Evolutionary conservation across 2,329 filamentous ascomycete genomes (phyloP).

Genomic region (Sporothrix protearum): DNA sequence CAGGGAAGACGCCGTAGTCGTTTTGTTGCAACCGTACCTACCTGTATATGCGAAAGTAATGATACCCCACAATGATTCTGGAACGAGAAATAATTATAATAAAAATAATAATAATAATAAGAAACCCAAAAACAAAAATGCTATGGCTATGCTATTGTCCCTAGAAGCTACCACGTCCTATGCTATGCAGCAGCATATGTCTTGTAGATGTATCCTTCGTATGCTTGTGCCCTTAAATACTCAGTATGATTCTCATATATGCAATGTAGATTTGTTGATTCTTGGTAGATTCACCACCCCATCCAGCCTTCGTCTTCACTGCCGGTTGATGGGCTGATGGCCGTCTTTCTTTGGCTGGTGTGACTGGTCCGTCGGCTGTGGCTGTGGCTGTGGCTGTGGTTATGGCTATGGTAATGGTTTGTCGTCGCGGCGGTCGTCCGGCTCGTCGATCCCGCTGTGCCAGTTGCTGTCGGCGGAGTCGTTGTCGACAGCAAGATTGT

Average conservation of each 20-base stretch:
- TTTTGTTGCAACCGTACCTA: not conserved
- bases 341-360: not conserved
- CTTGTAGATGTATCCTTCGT: not conserved
- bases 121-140: no score
- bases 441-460: conserved; percentile 13
- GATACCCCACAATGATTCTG: conserved; percentile 14
- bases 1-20: not conserved
- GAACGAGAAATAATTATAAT: not conserved
- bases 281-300: conserved; percentile 14
- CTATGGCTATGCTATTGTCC: not conserved
- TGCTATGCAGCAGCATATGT: not conserved
- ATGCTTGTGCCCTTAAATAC: not conserved
- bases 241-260: not conserved
- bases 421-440: not conserved
- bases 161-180: not conserved
- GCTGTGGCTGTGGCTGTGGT: not conserved
- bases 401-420: not conserved
- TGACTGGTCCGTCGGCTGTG: not conserved
- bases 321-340: not conserved
- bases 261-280: not conserved
- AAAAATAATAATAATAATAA: no score
- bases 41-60: not conserved
- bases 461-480: not conserved
- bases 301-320: conserved; percentile 18
- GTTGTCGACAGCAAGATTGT: not conserved